Conservation (phyloP, 208 protist species). For the Leishmania martiniquensis region DNA sequence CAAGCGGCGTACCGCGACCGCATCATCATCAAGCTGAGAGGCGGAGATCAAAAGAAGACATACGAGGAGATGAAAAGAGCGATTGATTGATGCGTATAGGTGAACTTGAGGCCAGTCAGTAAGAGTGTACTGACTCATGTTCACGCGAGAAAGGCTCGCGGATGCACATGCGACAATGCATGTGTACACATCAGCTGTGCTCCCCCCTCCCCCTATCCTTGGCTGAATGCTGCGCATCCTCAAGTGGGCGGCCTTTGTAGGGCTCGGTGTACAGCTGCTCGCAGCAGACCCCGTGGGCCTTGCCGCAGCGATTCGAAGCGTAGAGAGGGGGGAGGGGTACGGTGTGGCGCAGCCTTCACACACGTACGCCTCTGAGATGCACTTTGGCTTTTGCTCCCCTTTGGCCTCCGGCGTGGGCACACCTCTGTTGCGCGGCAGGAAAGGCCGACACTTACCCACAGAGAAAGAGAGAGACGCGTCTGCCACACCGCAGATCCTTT, state of each 20-base stretch:
- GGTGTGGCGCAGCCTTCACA: not conserved
- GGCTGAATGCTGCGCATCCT: not conserved
- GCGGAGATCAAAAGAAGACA: not conserved
- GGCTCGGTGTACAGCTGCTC: not conserved
- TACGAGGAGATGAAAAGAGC: not conserved
- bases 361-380: too few species aligned
- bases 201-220: too few species aligned
- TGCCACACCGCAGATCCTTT: not conserved
- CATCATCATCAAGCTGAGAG: not conserved
- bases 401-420: not conserved
- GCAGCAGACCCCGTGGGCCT: not conserved
- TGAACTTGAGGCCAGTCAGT: not conserved
- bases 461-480: not conserved
- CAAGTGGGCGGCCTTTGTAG: not conserved
- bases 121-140: not conserved
- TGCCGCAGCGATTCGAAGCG: not conserved
- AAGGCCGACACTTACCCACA: not conserved
- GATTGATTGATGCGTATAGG: not conserved
- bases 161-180: too few species aligned
- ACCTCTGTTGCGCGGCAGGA: not conserved
- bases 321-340: not conserved
- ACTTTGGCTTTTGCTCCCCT: not conserved
- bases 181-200: too few species aligned
- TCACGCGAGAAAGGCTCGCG: too few species aligned
- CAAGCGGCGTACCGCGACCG: not conserved